These are phyloP conservation scores for Tubosaeta brunneosetosa DNA, from an alignment of 768 basidiomycete genomes.

Conservation along the genomic window DNA sequence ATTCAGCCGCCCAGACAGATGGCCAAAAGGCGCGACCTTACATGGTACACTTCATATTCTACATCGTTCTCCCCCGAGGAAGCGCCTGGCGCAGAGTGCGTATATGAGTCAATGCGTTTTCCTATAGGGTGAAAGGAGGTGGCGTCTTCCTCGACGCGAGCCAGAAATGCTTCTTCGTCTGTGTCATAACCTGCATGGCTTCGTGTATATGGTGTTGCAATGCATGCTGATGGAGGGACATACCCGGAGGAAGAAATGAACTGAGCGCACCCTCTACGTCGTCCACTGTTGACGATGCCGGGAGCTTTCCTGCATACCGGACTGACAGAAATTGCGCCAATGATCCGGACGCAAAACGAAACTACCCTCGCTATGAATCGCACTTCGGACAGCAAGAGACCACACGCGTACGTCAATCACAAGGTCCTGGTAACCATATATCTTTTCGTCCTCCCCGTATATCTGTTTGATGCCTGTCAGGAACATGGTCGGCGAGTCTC, in stretches of 20 bases:
- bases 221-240: background rate
- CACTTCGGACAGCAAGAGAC: background rate
- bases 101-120: constrained; percentile 70
- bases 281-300: constrained; percentile 66
- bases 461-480: constrained; percentile 47
- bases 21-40: constrained; percentile 35
- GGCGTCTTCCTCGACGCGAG: constrained; percentile 76
- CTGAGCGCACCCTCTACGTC: constrained; percentile 78
- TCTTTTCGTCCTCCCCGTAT: constrained; percentile 93
- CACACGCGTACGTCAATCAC: constrained; percentile 64
- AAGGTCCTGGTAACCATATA: constrained; percentile 89
- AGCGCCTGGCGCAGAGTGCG: constrained; percentile 43
- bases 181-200: constrained; percentile 58
- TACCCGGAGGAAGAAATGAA: constrained; percentile 74
- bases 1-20: constrained; percentile 2
- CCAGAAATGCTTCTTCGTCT: constrained; percentile 60
- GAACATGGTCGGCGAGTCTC: background rate
- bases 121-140: constrained; percentile 72
- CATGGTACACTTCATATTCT: constrained; percentile 90
- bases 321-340: constrained; percentile 72
- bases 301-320: constrained; percentile 62
- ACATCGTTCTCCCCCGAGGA: constrained; percentile 52
- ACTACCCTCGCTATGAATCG: constrained; percentile 37
- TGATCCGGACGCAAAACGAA: constrained; percentile 85
- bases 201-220: background rate